Percentiles rank a stretch among this genome's conserved stretches.
phyloP scores from a whole-genome alignment of 257 asterid species.

The Ajuga chamaepitys region DNA sequence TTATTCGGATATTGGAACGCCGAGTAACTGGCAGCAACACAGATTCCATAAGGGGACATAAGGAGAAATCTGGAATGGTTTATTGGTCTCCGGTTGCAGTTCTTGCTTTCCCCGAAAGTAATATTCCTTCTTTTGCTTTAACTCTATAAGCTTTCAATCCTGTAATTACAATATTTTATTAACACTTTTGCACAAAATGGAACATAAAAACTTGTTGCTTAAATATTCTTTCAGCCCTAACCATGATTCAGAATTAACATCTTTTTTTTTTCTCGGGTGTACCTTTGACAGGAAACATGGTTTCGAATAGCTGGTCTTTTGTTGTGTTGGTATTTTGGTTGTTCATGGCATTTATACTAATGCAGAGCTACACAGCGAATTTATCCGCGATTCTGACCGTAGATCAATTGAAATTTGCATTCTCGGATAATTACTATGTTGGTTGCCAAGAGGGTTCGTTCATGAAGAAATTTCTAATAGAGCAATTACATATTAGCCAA shows the following conservation, averaged over 20 bases:
- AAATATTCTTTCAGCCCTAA: not conserved
- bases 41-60: slow-evolving; percentile 14
- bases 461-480: slow-evolving; percentile 17
- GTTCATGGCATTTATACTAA: slow-evolving; percentile 37
- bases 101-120: slow-evolving; percentile 59
- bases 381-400: slow-evolving; percentile 46
- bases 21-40: not conserved
- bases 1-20: slow-evolving; percentile 32
- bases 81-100: slow-evolving; percentile 42
- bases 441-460: slow-evolving; percentile 42
- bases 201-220: not conserved
- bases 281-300: slow-evolving; percentile 40
- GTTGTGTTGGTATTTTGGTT: slow-evolving; percentile 39
- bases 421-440: slow-evolving; percentile 14
- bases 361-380: slow-evolving; percentile 60
- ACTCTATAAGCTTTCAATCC: no score
- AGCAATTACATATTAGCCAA: slow-evolving; percentile 6
- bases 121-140: not conserved
- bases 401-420: slow-evolving; percentile 33
- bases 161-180: not conserved
- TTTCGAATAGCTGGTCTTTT: slow-evolving; percentile 33
- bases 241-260: not conserved
- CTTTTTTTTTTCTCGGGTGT: not conserved
- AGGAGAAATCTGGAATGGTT: slow-evolving; percentile 16
- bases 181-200: not conserved